These are phyloP conservation scores for Nicotiana tomentosiformis DNA, from an alignment of 257 asterid species.

Conservation along the genomic window DNA sequence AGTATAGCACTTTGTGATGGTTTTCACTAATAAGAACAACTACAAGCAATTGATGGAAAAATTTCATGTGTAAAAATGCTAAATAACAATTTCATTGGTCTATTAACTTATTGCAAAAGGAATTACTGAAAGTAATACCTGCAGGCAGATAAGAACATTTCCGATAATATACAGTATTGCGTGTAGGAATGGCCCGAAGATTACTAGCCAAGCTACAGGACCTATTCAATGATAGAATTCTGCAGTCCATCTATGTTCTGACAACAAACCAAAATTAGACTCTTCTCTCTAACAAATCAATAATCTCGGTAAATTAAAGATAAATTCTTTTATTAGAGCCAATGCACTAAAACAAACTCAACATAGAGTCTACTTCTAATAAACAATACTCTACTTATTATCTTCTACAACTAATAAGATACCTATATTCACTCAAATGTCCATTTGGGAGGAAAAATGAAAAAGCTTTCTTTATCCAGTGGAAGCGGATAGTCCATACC, in stretches of 20 bases:
- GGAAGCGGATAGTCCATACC: no score
- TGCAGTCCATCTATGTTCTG: constrained; percentile 58
- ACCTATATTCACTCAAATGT: not conserved
- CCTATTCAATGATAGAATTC: constrained; percentile 44
- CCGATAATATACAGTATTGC: constrained; percentile 17
- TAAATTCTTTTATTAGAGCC: not conserved
- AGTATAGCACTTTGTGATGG: not conserved
- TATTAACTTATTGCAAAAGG: not conserved
- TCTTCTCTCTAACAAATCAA: not conserved
- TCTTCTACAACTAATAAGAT: not conserved
- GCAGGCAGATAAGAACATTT: constrained; percentile 18
- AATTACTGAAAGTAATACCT: constrained; percentile 23
- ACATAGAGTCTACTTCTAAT: not conserved
- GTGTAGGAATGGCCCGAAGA: constrained; percentile 21
- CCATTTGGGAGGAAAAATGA: no score
- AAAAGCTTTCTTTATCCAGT: no score
- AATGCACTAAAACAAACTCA: not conserved
- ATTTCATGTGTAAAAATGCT: not conserved
- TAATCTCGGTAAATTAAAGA: not conserved
- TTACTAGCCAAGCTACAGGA: constrained; percentile 26
- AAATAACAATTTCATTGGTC: not conserved
- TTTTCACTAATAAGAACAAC: not conserved
- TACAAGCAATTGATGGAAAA: not conserved
- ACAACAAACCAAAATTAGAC: not conserved
- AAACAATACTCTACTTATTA: not conserved